phyloP scores from a whole-genome alignment of 495 filamentous ascomycete genomes.

The Penicillium malachiteum region DNA sequence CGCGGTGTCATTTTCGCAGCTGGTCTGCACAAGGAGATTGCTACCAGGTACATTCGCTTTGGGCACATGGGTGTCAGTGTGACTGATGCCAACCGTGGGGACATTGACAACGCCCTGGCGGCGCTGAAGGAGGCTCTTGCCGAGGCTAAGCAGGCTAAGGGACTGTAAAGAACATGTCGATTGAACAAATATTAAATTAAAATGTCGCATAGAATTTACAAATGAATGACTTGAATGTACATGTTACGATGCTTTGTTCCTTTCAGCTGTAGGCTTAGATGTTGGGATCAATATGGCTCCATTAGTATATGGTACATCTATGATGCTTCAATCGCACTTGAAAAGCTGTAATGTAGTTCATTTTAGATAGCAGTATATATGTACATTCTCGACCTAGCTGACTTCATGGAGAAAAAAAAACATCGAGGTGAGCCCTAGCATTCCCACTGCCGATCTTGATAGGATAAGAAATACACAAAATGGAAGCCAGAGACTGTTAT shows the following conservation, averaged over 20 bases:
- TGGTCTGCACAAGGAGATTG: slow-evolving; percentile 86
- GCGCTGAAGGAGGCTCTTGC: slow-evolving; percentile 70
- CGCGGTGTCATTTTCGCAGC: slow-evolving; percentile 93
- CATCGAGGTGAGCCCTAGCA: too few species aligned
- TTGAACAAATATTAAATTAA: slow-evolving; percentile 1
- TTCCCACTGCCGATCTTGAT: too few species aligned
- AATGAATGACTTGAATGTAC: slow-evolving; percentile 12
- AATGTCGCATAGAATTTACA: not conserved
- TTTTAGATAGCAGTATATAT: too few species aligned
- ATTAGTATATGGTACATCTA: too few species aligned
- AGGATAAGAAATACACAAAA: too few species aligned
- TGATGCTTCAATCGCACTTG: not conserved
- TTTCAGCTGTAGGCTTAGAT: too few species aligned
- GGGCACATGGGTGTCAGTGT: slow-evolving; percentile 98
- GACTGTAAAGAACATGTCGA: slow-evolving; percentile 29
- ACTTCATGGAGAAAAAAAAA: too few species aligned
- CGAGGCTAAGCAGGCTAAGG: slow-evolving; percentile 62
- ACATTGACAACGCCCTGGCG: slow-evolving; percentile 79
- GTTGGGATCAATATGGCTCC: too few species aligned
- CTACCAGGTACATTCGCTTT: slow-evolving; percentile 69
- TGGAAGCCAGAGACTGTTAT: too few species aligned
- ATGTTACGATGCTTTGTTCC: too few species aligned
- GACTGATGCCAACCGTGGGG: slow-evolving; percentile 50
- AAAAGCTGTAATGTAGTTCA: too few species aligned
- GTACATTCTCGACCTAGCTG: too few species aligned